Evolutionary conservation across 2,329 filamentous ascomycete species (phyloP).

Genomic region (Penicillium sp.): DNA sequence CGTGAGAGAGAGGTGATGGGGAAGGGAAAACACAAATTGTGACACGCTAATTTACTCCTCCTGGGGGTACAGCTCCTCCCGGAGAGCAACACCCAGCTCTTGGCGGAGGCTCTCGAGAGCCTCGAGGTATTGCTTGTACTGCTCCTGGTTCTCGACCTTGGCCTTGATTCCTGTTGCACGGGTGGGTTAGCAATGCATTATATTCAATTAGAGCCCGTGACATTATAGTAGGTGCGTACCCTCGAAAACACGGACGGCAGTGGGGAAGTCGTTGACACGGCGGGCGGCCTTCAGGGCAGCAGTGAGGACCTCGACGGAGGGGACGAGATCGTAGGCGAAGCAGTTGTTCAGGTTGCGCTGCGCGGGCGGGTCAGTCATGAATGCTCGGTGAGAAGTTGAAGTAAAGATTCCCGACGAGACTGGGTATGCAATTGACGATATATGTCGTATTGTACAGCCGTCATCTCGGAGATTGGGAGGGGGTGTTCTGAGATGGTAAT

Average conservation of each 20-base stretch:
- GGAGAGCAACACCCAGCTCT: slow-evolving; percentile 88
- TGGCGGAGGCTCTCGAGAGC: slow-evolving; percentile 91
- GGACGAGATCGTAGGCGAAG: slow-evolving; percentile 99
- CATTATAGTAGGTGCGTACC: slow-evolving; percentile 61
- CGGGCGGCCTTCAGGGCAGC: slow-evolving; percentile 92
- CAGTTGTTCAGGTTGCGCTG: slow-evolving; percentile 98
- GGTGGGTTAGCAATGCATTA: slow-evolving; percentile 6
- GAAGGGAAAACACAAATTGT: slow-evolving; percentile 21
- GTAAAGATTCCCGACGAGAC: not conserved
- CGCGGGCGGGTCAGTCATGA: slow-evolving; percentile 11
- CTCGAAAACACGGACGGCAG: slow-evolving; percentile 97
- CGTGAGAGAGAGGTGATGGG: slow-evolving; percentile 30
- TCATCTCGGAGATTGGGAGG: slow-evolving; percentile 21
- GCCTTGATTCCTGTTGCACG: slow-evolving; percentile 80
- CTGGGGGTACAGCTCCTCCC: slow-evolving; percentile 87
- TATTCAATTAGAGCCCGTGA: not conserved
- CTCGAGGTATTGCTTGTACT: slow-evolving; percentile 94
- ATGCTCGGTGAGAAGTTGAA: not conserved
- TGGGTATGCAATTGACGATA: slow-evolving; percentile 13
- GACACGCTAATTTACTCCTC: slow-evolving; percentile 41
- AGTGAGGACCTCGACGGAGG: slow-evolving; percentile 85
- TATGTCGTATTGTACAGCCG: slow-evolving; percentile 19
- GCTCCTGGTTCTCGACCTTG: slow-evolving; percentile 97
- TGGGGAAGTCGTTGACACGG: slow-evolving; percentile 97
- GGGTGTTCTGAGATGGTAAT: slow-evolving; percentile 20